phyloP scores from a whole-genome alignment of 192 early-diverging fungal species.

The Neocallimastix lanati region DNA sequence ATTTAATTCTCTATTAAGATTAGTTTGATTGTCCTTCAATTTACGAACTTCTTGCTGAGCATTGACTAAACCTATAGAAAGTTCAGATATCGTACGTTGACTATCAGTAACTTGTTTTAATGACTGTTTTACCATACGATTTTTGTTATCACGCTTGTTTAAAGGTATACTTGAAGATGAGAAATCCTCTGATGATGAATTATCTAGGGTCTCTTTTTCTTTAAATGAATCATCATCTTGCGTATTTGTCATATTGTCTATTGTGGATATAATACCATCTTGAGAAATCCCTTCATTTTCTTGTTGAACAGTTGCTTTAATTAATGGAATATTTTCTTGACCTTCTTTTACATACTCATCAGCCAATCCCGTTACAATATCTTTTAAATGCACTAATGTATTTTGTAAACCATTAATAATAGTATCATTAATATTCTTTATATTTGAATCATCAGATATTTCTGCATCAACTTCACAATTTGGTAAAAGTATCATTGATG shows the following conservation, averaged over 20 bases:
- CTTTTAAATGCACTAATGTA: not conserved
- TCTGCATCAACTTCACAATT: not conserved
- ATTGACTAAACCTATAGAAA: not conserved
- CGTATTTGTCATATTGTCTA: too few species aligned
- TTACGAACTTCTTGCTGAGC: not conserved
- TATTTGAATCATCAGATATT: not conserved
- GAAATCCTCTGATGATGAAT: not conserved
- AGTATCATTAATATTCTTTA: not conserved
- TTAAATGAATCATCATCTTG: not conserved
- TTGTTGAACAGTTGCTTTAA: not conserved
- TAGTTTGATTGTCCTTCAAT: not conserved
- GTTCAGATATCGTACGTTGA: not conserved
- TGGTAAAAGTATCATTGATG: not conserved
- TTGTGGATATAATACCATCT: not conserved
- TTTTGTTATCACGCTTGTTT: not conserved
- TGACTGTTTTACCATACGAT: not conserved
- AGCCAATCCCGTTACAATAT: not conserved
- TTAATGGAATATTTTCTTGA: not conserved
- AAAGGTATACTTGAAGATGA: not conserved
- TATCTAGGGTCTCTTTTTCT: too few species aligned
- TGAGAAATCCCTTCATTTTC: not conserved
- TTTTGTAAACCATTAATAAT: not conserved
- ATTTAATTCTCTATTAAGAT: not conserved
- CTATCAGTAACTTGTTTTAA: not conserved
- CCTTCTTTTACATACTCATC: not conserved